phyloP scores from a whole-genome alignment of 257 asterid species.

The Solanum appendiculatum region DNA sequence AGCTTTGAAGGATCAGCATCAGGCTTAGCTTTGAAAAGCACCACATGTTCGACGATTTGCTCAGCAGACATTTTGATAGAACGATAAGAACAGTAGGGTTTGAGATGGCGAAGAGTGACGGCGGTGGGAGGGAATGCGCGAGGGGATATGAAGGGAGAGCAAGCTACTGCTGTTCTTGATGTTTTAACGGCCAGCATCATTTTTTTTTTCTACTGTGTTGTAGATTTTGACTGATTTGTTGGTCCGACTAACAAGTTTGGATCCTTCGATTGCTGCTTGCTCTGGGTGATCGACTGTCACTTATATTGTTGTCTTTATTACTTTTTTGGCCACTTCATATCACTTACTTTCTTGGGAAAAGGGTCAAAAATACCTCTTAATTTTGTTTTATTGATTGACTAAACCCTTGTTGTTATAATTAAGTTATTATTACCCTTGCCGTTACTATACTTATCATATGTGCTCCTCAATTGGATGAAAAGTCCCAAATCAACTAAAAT shows the following conservation, averaged over 20 bases:
- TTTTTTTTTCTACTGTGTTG: background rate
- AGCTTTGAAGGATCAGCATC: constrained; percentile 43
- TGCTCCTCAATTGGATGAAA: too few relatives aligned
- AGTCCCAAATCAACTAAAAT: too few relatives aligned
- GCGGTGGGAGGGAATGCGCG: constrained; percentile 6
- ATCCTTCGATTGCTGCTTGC: background rate
- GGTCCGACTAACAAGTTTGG: background rate
- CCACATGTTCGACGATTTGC: constrained; percentile 73
- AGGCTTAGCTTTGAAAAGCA: constrained; percentile 64
- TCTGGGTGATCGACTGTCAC: background rate
- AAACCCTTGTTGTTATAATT: too few relatives aligned
- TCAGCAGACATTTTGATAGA: constrained; percentile 10
- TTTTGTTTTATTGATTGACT: too few relatives aligned
- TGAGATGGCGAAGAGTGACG: background rate
- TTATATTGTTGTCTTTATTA: background rate
- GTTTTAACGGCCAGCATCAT: constrained; percentile 18
- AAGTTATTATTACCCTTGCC: too few relatives aligned
- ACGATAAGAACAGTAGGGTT: constrained; percentile 2
- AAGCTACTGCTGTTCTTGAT: background rate
- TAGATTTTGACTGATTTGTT: background rate
- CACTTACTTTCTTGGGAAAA: too few relatives aligned
- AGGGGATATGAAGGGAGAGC: constrained; percentile 14
- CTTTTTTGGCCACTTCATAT: too few relatives aligned
- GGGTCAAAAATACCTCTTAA: too few relatives aligned
- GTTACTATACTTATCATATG: too few relatives aligned